A percentile compares a stretch with the other conserved stretches of the same genome.
Evolutionary conservation across 768 basidiomycete species (phyloP).

Genomic region (Sporobolomyces roseus): DNA sequence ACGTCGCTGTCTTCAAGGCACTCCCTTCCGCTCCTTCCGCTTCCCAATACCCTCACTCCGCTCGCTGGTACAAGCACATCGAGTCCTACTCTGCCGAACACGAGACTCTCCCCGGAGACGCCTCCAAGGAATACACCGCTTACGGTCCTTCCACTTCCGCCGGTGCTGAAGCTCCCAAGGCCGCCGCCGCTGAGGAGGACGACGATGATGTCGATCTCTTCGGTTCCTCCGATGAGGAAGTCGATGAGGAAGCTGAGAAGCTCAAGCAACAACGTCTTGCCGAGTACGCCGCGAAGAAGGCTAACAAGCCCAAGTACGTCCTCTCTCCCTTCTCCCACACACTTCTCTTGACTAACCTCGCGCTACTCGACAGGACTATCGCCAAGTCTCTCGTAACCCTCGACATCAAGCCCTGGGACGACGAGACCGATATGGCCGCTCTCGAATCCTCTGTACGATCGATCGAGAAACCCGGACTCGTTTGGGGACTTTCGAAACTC

Average conservation of each 20-base stretch:
- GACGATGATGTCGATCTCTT: slow-evolving; percentile 82
- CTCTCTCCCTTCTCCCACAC: no score
- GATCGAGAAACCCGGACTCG: slow-evolving; percentile 80
- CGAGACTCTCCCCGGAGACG: slow-evolving; percentile 74
- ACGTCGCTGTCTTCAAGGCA: slow-evolving; percentile 84
- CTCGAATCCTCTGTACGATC: slow-evolving; percentile 80
- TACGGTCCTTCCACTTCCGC: slow-evolving; percentile 58
- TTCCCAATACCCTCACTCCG: slow-evolving; percentile 64
- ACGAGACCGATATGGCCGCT: slow-evolving; percentile 92
- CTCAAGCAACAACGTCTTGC: slow-evolving; percentile 89
- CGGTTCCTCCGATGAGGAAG: slow-evolving; percentile 76
- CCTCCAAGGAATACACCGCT: slow-evolving; percentile 72
- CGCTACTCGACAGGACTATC: slow-evolving; percentile 20
- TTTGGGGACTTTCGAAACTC: slow-evolving; percentile 92
- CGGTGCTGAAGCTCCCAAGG: slow-evolving; percentile 52
- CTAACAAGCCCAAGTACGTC: slow-evolving; percentile 72
- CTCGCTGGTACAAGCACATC: slow-evolving; percentile 94
- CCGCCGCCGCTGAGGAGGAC: slow-evolving; percentile 55
- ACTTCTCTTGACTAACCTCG: not conserved
- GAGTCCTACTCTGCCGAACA: slow-evolving; percentile 77
- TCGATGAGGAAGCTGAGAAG: slow-evolving; percentile 76
- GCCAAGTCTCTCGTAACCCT: slow-evolving; percentile 90
- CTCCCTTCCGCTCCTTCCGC: slow-evolving; percentile 65
- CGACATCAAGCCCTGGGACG: slow-evolving; percentile 95
- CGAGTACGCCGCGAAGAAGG: slow-evolving; percentile 90